Evolutionary conservation across 1,139 yeast species (phyloP).

Genomic region (Barnettozyma hawaiiensis): DNA sequence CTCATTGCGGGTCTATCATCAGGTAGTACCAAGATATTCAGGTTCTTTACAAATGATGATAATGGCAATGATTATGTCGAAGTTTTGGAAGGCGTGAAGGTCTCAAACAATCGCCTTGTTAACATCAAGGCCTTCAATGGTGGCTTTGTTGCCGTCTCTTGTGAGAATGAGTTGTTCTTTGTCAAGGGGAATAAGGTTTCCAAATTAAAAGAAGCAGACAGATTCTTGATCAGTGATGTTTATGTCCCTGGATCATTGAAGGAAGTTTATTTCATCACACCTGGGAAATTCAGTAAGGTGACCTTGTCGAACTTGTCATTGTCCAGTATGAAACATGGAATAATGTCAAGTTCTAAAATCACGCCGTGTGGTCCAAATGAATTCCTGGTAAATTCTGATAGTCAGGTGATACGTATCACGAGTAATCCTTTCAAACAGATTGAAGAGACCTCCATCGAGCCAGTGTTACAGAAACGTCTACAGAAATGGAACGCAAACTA

Average conservation of each 20-base stretch:
- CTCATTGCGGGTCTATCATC: conserved; percentile 19
- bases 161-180: conserved; percentile 17
- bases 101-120: conserved; percentile 2
- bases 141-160: conserved; percentile 12
- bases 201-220: conserved; percentile 10
- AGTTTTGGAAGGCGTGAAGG: neutral
- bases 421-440: conserved; percentile 5
- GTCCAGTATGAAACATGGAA: conserved; percentile 7
- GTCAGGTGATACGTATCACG: conserved; percentile 6
- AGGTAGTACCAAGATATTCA: conserved; percentile 14
- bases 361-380: conserved; percentile 8
- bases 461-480: conserved; percentile 13
- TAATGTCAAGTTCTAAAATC: conserved; percentile 12
- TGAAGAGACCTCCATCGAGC: conserved; percentile 15
- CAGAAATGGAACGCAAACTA: conserved; percentile 19
- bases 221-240: conserved; percentile 21
- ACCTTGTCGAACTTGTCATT: neutral
- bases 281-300: conserved; percentile 10
- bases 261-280: conserved; percentile 2
- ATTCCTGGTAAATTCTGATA: conserved; percentile 11
- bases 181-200: neutral
- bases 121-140: conserved; percentile 7
- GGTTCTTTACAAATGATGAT: neutral
- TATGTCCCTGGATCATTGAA: neutral
- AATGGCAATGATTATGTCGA: conserved; percentile 1